Conservation (phyloP, 2,329 filamentous ascomycete genomes). For the Fusarium caatingaense region DNA sequence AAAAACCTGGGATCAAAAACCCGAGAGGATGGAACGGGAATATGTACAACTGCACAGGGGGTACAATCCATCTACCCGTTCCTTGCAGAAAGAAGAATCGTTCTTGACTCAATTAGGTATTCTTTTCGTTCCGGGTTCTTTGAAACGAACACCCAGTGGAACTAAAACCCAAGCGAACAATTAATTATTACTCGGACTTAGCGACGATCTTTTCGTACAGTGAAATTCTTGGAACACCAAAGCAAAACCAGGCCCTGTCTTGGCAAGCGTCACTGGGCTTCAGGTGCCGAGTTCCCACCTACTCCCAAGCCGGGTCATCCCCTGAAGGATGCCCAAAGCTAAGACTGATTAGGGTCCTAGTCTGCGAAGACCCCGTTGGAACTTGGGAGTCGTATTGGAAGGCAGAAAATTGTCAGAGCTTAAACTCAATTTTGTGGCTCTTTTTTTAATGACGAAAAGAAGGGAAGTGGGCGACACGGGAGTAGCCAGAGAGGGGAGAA, state of each 20-base stretch:
- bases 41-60: conserved; percentile 20
- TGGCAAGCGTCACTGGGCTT: not conserved
- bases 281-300: not conserved
- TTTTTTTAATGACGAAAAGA: not conserved
- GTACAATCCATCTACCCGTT: no score
- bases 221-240: not conserved
- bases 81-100: no score
- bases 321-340: not conserved
- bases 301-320: not conserved
- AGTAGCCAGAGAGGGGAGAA: not conserved
- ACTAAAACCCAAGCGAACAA: not conserved
- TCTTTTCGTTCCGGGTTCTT: not conserved
- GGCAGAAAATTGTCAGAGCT: not conserved
- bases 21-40: conserved; percentile 8
- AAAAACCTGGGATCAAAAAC: not conserved
- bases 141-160: not conserved
- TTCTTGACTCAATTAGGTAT: not conserved
- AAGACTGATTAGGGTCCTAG: not conserved
- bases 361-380: not conserved
- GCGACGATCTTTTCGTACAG: not conserved
- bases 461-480: not conserved
- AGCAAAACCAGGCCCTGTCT: not conserved
- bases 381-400: not conserved
- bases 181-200: not conserved
- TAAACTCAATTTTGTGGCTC: not conserved